These are phyloP conservation scores for Striga hermonthica DNA, from an alignment of 305 asterid species.

Conservation along the genomic window DNA sequence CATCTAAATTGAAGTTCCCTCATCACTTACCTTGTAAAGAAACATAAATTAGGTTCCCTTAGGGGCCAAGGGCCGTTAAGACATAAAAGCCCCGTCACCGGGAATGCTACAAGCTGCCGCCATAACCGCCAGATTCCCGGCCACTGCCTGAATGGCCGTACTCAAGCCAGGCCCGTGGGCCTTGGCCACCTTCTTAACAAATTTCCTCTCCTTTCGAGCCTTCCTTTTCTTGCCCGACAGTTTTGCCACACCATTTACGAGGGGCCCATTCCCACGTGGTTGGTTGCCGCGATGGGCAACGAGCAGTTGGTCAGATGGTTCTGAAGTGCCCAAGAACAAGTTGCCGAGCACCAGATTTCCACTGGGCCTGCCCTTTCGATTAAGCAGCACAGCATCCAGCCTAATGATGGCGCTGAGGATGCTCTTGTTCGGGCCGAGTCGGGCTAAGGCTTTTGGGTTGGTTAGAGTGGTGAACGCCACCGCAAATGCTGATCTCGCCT, in stretches of 20 bases:
- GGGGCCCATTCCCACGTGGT: slow-evolving; percentile 49
- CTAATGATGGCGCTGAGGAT: slow-evolving; percentile 82
- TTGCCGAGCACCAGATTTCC: slow-evolving; percentile 46
- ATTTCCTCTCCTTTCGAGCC: slow-evolving; percentile 38
- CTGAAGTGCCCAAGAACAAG: slow-evolving; percentile 59
- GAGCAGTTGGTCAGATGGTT: slow-evolving; percentile 41
- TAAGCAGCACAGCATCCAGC: slow-evolving; percentile 70
- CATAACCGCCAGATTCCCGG: slow-evolving; percentile 37
- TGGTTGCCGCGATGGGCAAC: slow-evolving; percentile 40
- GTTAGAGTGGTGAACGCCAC: slow-evolving; percentile 75
- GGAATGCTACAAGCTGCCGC: too few relatives aligned
- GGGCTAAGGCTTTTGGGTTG: slow-evolving; percentile 50
- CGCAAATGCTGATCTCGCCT: slow-evolving; percentile 91
- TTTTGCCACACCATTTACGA: slow-evolving; percentile 26
- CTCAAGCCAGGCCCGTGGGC: slow-evolving; percentile 32
- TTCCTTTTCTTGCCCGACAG: slow-evolving; percentile 65
- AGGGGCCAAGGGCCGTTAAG: too few relatives aligned
- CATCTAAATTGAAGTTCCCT: too few relatives aligned
- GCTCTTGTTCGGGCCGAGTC: slow-evolving; percentile 62
- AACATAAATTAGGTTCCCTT: too few relatives aligned
- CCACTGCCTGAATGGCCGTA: slow-evolving; percentile 35
- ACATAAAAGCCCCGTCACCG: too few relatives aligned
- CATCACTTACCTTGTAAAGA: too few relatives aligned
- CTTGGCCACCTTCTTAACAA: slow-evolving; percentile 40
- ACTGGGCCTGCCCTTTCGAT: slow-evolving; percentile 73